Percentiles rank a stretch among this genome's conserved stretches.
Evolutionary conservation across 345 rosid genomes (phyloP).

Genomic region (Angophora floribunda): DNA sequence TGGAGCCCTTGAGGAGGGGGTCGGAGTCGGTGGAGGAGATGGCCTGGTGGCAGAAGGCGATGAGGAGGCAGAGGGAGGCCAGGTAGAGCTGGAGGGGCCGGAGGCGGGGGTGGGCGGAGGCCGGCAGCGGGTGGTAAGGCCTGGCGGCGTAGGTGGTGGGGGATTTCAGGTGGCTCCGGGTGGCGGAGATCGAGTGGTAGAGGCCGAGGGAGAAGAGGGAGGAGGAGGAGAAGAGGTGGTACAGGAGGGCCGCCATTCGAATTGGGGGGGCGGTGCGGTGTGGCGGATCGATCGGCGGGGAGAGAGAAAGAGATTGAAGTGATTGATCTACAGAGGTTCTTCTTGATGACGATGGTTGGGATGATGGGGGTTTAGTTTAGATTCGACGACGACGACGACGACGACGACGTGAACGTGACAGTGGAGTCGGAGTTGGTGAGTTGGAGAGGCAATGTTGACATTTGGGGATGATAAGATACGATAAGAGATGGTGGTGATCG

Average conservation of each 20-base stretch:
- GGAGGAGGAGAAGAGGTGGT: conserved; percentile 56
- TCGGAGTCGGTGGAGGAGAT: conserved; percentile 58
- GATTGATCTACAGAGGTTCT: no score
- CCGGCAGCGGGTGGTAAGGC: conserved; percentile 54
- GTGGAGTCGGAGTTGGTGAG: neutral
- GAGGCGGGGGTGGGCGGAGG: conserved; percentile 24
- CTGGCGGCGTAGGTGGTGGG: conserved; percentile 74
- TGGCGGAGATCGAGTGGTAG: conserved; percentile 63
- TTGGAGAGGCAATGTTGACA: neutral
- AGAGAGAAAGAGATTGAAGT: neutral
- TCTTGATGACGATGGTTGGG: neutral
- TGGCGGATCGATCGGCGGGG: neutral
- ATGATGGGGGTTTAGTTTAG: neutral
- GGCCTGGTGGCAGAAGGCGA: conserved; percentile 60
- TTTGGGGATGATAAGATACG: neutral
- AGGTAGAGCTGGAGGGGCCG: conserved; percentile 50
- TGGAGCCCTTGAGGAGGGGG: conserved; percentile 74
- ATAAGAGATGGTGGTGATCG: neutral
- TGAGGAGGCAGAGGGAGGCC: conserved; percentile 46
- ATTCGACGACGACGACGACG: neutral
- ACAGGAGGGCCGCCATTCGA: conserved; percentile 47
- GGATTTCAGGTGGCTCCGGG: conserved; percentile 51
- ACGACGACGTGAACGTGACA: neutral
- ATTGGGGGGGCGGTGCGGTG: neutral
- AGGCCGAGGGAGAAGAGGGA: conserved; percentile 57